Conservation (phyloP, 805 yeast genomes). For the Saccharomyces paradoxus region DNA sequence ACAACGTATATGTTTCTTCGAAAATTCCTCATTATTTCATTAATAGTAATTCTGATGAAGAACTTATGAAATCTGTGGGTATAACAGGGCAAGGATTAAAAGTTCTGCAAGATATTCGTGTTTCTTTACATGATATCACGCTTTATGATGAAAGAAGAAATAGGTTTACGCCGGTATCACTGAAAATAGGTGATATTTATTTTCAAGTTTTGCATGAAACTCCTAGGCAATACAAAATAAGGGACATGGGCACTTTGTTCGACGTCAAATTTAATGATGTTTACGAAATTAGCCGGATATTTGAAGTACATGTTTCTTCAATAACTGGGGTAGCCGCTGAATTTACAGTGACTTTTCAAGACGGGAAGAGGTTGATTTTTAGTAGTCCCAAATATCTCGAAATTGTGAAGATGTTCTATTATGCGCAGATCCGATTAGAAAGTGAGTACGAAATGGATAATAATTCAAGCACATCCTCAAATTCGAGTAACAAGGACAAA, state of each 20-base stretch:
- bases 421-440: constrained; percentile 49
- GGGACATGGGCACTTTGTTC: constrained; percentile 27
- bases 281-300: constrained; percentile 35
- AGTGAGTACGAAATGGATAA: constrained; percentile 27
- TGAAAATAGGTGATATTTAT: constrained; percentile 64
- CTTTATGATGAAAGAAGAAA: constrained; percentile 41
- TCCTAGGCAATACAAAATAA: constrained; percentile 35
- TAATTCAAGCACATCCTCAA: constrained; percentile 3
- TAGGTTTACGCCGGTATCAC: constrained; percentile 49
- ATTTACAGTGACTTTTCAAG: constrained; percentile 37
- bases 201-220: constrained; percentile 47
- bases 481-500: constrained; percentile 5
- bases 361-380: constrained; percentile 34
- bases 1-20: constrained; percentile 20
- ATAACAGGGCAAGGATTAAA: constrained; percentile 36
- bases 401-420: constrained; percentile 62
- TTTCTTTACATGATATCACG: constrained; percentile 44
- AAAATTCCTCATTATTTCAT: constrained; percentile 34
- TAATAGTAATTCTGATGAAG: constrained; percentile 40
- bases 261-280: constrained; percentile 37
- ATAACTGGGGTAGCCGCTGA: constrained; percentile 43
- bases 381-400: constrained; percentile 47
- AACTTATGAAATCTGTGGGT: constrained; percentile 37
- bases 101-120: constrained; percentile 43
- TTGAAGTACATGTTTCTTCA: constrained; percentile 34